Percentiles rank a stretch among this genome's conserved stretches.
phyloP scores from a whole-genome alignment of 306 rosid species.

The Argentina anserina region DNA sequence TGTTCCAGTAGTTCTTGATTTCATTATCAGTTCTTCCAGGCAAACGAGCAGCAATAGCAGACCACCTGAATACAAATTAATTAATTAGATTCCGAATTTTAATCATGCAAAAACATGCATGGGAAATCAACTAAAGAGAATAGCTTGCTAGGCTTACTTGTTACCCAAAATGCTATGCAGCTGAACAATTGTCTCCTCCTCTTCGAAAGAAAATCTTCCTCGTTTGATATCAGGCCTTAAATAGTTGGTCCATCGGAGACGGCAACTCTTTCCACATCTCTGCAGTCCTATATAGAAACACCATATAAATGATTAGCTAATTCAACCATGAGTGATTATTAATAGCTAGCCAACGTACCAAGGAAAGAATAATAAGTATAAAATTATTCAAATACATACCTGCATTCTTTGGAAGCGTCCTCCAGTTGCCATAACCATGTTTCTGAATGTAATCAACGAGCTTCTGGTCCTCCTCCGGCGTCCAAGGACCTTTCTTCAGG shows the following conservation, averaged over 20 bases:
- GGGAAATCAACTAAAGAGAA: not conserved
- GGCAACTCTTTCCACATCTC: constrained; percentile 97
- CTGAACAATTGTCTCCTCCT: constrained; percentile 91
- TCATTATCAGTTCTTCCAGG: constrained; percentile 97
- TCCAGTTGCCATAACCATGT: constrained; percentile 93
- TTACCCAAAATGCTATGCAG: constrained; percentile 85
- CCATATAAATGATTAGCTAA: not conserved
- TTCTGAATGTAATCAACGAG: constrained; percentile 69
- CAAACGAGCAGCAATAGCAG: constrained; percentile 80
- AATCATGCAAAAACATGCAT: not conserved
- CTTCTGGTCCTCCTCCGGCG: constrained; percentile 80
- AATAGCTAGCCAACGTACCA: not conserved
- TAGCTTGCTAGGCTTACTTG: constrained; percentile 45
- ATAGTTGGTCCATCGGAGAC: constrained; percentile 96
- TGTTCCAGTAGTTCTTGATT: constrained; percentile 96
- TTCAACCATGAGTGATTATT: not conserved
- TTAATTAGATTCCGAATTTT: not conserved
- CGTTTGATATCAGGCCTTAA: constrained; percentile 91
- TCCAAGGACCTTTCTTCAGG: constrained; percentile 97
- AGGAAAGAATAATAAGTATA: not conserved
- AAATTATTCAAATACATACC: constrained; percentile 42
- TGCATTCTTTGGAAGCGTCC: constrained; percentile 95
- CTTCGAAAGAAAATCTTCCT: constrained; percentile 84
- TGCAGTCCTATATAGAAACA: constrained; percentile 60
- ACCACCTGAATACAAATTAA: constrained; percentile 54